These are phyloP conservation scores for Gomphus sp. DNA, from an alignment of 1,284 basidiomycete species.

Conservation along the genomic window DNA sequence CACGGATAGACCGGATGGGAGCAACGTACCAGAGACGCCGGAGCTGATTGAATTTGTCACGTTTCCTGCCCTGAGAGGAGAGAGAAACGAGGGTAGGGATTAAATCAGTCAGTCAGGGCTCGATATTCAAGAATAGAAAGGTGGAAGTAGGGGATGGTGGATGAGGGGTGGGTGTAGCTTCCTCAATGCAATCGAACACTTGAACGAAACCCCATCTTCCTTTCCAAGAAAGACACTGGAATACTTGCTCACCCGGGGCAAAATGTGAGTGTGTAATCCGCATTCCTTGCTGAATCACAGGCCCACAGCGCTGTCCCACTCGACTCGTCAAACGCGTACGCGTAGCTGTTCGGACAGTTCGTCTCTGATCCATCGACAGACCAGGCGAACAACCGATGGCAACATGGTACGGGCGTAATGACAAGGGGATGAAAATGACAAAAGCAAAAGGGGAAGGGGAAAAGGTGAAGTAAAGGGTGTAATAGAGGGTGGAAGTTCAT, in stretches of 20 bases:
- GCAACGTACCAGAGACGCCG: no score
- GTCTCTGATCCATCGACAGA: slow-evolving; percentile 11
- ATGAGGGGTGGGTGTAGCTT: background rate
- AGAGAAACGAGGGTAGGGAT: background rate
- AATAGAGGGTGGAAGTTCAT: background rate
- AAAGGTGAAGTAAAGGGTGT: background rate
- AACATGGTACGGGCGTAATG: no score
- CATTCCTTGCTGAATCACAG: slow-evolving; percentile 12
- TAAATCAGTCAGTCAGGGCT: background rate
- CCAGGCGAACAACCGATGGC: no score
- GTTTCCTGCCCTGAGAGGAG: background rate
- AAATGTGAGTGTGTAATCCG: slow-evolving; percentile 21
- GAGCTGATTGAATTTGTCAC: background rate
- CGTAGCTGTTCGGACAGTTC: slow-evolving; percentile 18
- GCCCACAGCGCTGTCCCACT: slow-evolving; percentile 19
- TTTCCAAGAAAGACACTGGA: background rate
- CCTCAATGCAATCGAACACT: background rate
- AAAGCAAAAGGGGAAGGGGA: background rate
- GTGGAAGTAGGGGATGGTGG: background rate
- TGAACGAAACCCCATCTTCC: background rate
- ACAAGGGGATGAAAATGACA: no score
- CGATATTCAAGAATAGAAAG: background rate
- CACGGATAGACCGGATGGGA: no score
- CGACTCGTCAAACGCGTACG: slow-evolving; percentile 23
- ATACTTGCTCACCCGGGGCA: slow-evolving; percentile 15